Evolutionary conservation across 2,329 filamentous ascomycete species (phyloP).

Genomic region (Sporothrix variecibatus): DNA sequence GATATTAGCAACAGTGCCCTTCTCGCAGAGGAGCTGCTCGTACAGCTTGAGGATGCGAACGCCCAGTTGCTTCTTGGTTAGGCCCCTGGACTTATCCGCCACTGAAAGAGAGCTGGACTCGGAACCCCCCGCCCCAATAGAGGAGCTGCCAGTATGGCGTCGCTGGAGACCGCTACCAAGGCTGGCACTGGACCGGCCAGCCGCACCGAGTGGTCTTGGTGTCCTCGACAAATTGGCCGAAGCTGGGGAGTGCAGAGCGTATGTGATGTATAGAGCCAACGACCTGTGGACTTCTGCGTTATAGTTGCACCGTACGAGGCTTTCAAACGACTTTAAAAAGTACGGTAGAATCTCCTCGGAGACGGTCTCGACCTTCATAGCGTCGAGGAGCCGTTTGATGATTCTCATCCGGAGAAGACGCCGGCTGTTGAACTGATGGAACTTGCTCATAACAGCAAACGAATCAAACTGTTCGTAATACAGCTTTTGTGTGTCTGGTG

Average conservation of each 20-base stretch:
- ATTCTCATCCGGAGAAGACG: conserved; percentile 88
- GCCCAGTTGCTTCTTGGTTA: conserved; percentile 71
- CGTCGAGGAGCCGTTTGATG: conserved; percentile 85
- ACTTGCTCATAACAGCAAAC: conserved; percentile 87
- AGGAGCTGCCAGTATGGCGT: conserved; percentile 22
- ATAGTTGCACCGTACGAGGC: conserved; percentile 76
- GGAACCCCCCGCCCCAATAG: background rate
- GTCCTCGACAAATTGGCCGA: conserved; percentile 53
- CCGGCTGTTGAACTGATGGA: conserved; percentile 88
- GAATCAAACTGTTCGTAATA: conserved; percentile 92
- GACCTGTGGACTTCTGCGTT: conserved; percentile 84
- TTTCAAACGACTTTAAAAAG: conserved; percentile 77
- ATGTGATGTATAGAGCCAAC: conserved; percentile 89
- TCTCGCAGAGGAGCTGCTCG: conserved; percentile 73
- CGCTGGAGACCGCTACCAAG: background rate
- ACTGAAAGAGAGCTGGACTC: background rate
- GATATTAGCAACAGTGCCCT: conserved; percentile 67
- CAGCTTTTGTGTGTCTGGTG: conserved; percentile 74
- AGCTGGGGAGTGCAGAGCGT: conserved; percentile 66
- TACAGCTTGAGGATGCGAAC: conserved; percentile 76
- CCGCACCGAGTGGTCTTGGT: conserved; percentile 43
- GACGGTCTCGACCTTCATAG: conserved; percentile 81
- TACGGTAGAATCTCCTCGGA: conserved; percentile 69
- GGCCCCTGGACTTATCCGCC: conserved; percentile 39
- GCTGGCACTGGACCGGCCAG: conserved; percentile 17